phyloP scores from a whole-genome alignment of 2,329 filamentous ascomycete genomes.

The Scopulariopsis brevicaulis region DNA sequence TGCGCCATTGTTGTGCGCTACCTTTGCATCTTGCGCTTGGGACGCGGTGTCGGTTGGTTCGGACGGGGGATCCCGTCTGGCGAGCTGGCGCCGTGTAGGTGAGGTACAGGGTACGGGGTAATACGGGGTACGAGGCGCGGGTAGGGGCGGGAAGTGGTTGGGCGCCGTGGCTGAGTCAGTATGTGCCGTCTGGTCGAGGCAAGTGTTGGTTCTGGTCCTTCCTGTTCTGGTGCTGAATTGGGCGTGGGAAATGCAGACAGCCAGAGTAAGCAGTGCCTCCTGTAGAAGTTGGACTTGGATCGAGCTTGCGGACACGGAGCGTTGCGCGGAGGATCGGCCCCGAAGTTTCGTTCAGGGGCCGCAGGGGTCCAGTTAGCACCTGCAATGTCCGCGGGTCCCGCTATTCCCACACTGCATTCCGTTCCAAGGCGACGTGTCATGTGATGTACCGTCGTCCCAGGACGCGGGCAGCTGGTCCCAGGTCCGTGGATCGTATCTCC shows the following conservation, averaged over 20 bases:
- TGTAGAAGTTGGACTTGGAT: not conserved
- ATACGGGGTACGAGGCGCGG: no score
- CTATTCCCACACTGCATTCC: not conserved
- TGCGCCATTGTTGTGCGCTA: slow-evolving; percentile 3
- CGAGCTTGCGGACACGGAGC: slow-evolving; percentile 5
- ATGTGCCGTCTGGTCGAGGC: no score
- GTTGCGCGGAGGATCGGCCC: slow-evolving; percentile 1
- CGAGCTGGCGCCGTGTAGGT: no score
- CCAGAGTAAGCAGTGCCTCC: not conserved
- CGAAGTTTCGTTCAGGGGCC: not conserved
- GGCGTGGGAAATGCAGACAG: not conserved
- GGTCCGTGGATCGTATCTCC: no score
- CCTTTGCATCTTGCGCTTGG: slow-evolving; percentile 4
- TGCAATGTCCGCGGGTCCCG: not conserved
- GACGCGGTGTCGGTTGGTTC: not conserved
- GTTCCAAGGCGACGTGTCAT: not conserved
- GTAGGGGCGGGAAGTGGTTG: no score
- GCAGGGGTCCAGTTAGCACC: not conserved
- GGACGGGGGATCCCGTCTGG: not conserved
- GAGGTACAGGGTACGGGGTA: not conserved
- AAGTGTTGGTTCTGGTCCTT: no score
- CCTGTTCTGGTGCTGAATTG: no score
- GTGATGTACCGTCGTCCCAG: not conserved
- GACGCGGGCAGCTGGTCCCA: not conserved
- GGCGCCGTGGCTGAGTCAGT: no score